phyloP scores from a whole-genome alignment of 1,284 basidiomycete genomes.

The Ustilago shanxiensis region DNA sequence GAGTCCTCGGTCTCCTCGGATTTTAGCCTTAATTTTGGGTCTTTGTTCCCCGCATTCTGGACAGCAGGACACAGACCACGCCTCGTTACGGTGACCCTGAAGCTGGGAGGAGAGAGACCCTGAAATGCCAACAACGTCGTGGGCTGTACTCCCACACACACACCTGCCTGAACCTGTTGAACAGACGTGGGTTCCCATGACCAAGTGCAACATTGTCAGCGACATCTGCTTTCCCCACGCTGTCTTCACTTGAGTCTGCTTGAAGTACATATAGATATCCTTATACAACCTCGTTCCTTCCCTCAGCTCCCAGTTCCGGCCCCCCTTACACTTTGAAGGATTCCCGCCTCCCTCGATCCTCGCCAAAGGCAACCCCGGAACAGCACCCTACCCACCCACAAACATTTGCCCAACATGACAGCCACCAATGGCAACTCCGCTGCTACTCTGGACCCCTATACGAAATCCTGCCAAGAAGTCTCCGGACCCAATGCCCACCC shows the following conservation, averaged over 20 bases:
- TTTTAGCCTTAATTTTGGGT: constrained; percentile 22
- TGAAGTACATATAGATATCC: neutral
- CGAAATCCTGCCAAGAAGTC: constrained; percentile 39
- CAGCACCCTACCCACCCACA: neutral
- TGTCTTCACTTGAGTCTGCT: neutral
- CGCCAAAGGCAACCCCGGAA: neutral
- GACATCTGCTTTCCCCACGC: neutral
- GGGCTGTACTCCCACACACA: neutral
- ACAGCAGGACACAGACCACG: neutral
- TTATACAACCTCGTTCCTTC: neutral
- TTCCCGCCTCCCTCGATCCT: neutral
- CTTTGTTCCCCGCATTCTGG: constrained; percentile 19
- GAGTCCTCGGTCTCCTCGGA: constrained; percentile 39
- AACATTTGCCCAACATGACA: constrained; percentile 14
- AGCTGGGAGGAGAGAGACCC: neutral
- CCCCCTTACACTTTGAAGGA: neutral
- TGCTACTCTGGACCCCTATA: constrained; percentile 37
- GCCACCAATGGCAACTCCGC: constrained; percentile 19
- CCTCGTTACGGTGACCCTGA: neutral
- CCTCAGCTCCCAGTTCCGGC: neutral
- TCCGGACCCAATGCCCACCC: constrained; percentile 64
- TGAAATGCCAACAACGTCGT: neutral
- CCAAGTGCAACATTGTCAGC: constrained; percentile 4
- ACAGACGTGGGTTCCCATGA: too few species aligned
- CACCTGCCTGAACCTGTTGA: too few species aligned